A percentile compares a stretch with the other conserved stretches of the same genome.
Evolutionary conservation across 495 filamentous ascomycete genomes (phyloP).

Genomic region (Penicillium malachiteum): DNA sequence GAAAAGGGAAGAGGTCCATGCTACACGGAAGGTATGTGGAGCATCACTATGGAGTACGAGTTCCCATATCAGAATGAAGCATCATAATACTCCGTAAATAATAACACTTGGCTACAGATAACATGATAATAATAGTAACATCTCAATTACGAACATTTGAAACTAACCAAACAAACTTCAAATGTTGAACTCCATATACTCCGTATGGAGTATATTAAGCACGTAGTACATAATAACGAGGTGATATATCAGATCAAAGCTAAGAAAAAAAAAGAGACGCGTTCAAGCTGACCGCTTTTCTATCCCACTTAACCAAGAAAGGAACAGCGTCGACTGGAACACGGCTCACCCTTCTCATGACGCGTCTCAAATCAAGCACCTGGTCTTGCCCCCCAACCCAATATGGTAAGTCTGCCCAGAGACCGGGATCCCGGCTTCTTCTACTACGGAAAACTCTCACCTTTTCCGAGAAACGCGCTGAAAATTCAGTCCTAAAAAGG

Average conservation of each 20-base stretch:
- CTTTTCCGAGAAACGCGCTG: slow-evolving; percentile 29
- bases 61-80: background rate
- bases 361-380: slow-evolving; percentile 12
- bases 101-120: no score
- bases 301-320: slow-evolving; percentile 3
- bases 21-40: slow-evolving; percentile 22
- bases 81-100: background rate
- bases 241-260: no score
- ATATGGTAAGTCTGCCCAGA: background rate
- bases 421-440: background rate
- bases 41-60: background rate
- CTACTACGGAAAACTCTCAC: background rate
- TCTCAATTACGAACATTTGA: no score
- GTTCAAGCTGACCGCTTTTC: slow-evolving; percentile 21
- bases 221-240: no score
- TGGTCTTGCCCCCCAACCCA: background rate
- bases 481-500: slow-evolving; percentile 13
- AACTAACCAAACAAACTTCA: no score
- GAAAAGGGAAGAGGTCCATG: slow-evolving; percentile 14
- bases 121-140: no score
- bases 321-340: slow-evolving; percentile 10
- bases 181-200: no score
- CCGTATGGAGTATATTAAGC: no score
- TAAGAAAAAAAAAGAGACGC: background rate
- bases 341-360: slow-evolving; percentile 18